Conservation (phyloP, 2,329 filamentous ascomycete species). For the Apiospora kogelbergensis region DNA sequence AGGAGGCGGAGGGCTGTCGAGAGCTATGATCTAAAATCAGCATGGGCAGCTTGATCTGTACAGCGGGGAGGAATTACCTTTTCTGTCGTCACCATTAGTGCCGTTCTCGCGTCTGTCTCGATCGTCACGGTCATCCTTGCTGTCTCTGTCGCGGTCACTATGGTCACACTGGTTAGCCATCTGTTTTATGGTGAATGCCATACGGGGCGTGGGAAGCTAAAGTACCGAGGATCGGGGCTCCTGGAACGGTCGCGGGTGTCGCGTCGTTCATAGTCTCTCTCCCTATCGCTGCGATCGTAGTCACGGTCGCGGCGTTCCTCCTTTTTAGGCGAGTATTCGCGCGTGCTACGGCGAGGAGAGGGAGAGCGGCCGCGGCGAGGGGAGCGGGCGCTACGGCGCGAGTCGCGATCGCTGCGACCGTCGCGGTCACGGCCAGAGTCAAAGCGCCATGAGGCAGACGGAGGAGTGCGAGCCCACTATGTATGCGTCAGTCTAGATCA, state of each 20-base stretch:
- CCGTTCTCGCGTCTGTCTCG: slow-evolving; percentile 74
- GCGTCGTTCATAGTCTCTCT: slow-evolving; percentile 57
- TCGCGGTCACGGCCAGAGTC: slow-evolving; percentile 84
- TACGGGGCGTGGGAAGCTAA: slow-evolving; percentile 13
- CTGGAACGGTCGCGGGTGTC: slow-evolving; percentile 66
- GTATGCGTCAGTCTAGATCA: background rate
- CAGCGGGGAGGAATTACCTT: slow-evolving; percentile 58
- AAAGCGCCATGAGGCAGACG: slow-evolving; percentile 97
- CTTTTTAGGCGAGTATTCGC: slow-evolving; percentile 85
- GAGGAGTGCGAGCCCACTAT: slow-evolving; percentile 98
- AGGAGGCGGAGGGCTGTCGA: slow-evolving; percentile 77
- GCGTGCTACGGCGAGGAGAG: slow-evolving; percentile 72
- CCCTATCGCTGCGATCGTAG: slow-evolving; percentile 52
- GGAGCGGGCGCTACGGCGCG: slow-evolving; percentile 56
- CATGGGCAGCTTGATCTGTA: background rate
- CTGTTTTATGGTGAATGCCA: slow-evolving; percentile 11
- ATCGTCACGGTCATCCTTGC: slow-evolving; percentile 68
- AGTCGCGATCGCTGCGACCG: slow-evolving; percentile 55
- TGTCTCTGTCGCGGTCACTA: slow-evolving; percentile 47
- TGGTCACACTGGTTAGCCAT: background rate
- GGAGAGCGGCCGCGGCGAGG: slow-evolving; percentile 72
- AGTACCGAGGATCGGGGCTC: slow-evolving; percentile 56
- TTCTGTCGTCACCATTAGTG: slow-evolving; percentile 84
- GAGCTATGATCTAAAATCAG: slow-evolving; percentile 37
- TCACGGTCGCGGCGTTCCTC: slow-evolving; percentile 78